Evolutionary conservation across 148 eudicot genomes (phyloP), one percentile per base, ranked within the genome.

Genomic region (Vaccinium myrtillus): DNA sequence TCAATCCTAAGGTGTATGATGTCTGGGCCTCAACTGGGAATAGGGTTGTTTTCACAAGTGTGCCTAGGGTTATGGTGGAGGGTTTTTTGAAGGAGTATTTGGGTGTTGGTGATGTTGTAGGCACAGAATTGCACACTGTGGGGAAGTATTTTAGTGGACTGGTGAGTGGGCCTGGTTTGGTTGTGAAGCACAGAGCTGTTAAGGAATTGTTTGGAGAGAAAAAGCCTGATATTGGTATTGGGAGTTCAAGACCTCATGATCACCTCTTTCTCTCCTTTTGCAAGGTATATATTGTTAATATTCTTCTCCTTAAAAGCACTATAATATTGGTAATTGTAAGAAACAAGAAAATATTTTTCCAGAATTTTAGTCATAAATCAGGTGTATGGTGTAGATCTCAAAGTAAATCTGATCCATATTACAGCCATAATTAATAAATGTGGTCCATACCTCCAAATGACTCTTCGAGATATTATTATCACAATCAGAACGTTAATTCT

Each of bases 51-150:
- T 86, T 93, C 56, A 94, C 98, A 9, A 91, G 92, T 86, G 83
- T 94, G 11, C 99, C 99, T 8, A 94, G 90, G 43, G 99, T 96
- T 0, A 96, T 96, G 99, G 95, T 96, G 46, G 97, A 94, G 46
- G 90, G 94, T 15, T 96, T 96, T 77, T 69, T 91, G 3, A 93
- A 89, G 87, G 99, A 96, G 83, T 96, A 96, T 86, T 84, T 96
- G 85, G 83, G 85, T 46, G 94, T 92, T 82, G 90, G 87, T 81
- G 46, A 82, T 76, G 95, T 96, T 79, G 8, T 90, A 36, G 99
- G 94, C 36, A 92, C 94, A 80, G 98, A 96, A 78, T 86, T 96
- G 92, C 91, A 90, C 13, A 87, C 85, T 12, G 36, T 83, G 58
- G 94, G 97, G 70, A 73, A 85, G 23, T 88, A 86, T 58, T 97